Evolutionary conservation across 2,329 filamentous ascomycete species (phyloP).

Genomic region (Camillea tinctor): DNA sequence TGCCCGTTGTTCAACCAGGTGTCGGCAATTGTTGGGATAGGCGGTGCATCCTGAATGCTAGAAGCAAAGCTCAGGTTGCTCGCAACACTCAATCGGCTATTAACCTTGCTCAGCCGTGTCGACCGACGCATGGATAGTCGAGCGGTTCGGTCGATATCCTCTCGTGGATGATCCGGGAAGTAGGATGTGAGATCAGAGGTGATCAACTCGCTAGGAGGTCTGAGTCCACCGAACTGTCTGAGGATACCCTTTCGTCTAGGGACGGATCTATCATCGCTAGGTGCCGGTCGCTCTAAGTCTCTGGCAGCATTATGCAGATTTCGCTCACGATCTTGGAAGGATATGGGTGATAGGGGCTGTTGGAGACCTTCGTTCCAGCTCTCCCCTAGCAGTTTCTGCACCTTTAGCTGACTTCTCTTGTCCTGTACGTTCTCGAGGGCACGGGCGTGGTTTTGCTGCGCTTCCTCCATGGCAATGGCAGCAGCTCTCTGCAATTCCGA

Average conservation of each 20-base stretch:
- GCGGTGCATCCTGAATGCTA: conserved; percentile 87
- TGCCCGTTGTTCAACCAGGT: conserved; percentile 73
- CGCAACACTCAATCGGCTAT: conserved; percentile 88
- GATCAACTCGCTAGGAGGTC: conserved; percentile 95
- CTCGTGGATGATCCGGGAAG: conserved; percentile 91
- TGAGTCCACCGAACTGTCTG: conserved; percentile 83
- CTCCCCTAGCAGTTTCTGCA: conserved; percentile 86
- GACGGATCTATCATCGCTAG: conserved; percentile 45
- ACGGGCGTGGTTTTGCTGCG: conserved; percentile 67
- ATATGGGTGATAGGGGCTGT: conserved; percentile 82
- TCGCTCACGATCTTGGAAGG: conserved; percentile 67
- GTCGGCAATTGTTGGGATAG: conserved; percentile 93
- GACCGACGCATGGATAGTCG: conserved; percentile 89
- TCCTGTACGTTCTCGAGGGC: conserved; percentile 62
- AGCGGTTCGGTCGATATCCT: conserved; percentile 94
- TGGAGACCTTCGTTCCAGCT: conserved; percentile 77
- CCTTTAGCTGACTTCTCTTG: conserved; percentile 79
- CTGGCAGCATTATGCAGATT: conserved; percentile 60
- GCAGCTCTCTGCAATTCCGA: conserved; percentile 85
- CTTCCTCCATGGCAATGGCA: conserved; percentile 85
- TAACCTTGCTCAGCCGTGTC: conserved; percentile 85
- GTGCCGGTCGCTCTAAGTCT: conserved; percentile 56
- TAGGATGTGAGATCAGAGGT: conserved; percentile 95
- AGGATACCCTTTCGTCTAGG: conserved; percentile 55
- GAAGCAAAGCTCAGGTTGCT: conserved; percentile 93